Evolutionary conservation across 176 grass and related monocot genomes (phyloP).

Genomic region (Paspalum vaginatum): DNA sequence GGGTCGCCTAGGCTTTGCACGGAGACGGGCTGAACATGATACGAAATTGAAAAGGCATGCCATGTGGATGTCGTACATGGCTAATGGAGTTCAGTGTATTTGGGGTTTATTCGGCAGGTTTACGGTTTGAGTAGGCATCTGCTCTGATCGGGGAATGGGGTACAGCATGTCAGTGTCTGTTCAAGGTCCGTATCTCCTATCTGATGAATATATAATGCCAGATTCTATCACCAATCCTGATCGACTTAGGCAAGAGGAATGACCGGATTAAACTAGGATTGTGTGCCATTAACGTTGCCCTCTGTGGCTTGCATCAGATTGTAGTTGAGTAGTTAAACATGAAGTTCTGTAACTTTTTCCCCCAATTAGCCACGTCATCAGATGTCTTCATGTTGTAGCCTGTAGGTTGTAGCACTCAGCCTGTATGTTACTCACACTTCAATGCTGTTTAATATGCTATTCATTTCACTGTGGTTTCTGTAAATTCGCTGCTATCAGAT

Average conservation of each 20-base stretch:
- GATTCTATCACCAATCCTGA: not conserved
- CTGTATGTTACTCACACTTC: not conserved
- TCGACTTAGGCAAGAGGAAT: not conserved
- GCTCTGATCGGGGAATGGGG: not conserved
- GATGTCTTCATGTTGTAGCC: no score
- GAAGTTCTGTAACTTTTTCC: not conserved
- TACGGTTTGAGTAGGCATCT: not conserved
- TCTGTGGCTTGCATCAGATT: not conserved
- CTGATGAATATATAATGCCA: slow-evolving; percentile 14
- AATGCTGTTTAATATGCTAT: not conserved
- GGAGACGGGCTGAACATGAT: not conserved
- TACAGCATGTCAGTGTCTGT: not conserved
- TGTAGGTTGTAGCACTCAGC: no score
- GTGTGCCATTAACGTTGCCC: not conserved
- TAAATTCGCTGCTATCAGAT: not conserved
- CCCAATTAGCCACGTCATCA: no score
- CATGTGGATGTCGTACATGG: no score
- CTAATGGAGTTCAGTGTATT: not conserved
- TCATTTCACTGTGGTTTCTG: not conserved
- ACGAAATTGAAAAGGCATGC: not conserved
- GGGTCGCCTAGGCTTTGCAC: not conserved
- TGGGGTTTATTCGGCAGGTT: no score
- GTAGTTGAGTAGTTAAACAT: not conserved
- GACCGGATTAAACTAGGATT: not conserved
- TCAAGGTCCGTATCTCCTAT: not conserved